Evolutionary conservation across 768 basidiomycete genomes (phyloP), one percentile per base, ranked within the genome.

Genomic region (Pleurotus ostreatus): DNA sequence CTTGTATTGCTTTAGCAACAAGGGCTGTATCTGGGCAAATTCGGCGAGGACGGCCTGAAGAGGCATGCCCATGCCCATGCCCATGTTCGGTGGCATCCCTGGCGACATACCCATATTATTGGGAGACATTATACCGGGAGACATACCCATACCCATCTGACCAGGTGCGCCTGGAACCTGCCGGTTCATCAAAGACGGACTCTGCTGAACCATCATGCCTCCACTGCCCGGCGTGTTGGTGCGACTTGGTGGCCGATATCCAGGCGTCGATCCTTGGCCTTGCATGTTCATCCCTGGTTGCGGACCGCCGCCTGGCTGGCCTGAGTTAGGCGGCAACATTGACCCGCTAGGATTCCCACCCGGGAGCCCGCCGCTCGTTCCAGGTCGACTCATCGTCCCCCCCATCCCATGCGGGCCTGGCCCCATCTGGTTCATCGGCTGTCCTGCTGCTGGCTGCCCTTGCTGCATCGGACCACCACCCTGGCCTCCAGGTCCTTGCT

Each of bases 181-280:
- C 4, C 84, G 77, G 34, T 73, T 58, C 4, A 75, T 68, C 61
- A 88, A 41, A 4, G 82, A 83, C 4, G 88, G 86, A 62, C 86
- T 88, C 1, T 66, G 80, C 2, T 82, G 79, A 55, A 77, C 70
- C 67, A 78, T 71, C 68, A 80, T 76, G 37, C 65, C 69, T 5
- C 73, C 69, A 57, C 76, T 71, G 13, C 68, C 74, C 0, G 85
- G 83, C 0, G 82, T 78, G 3, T 68, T 79, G 39, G 86, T 78
- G 40, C 86, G 77, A 64, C 87, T 88, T 4, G 82, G 81, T 5
- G 86, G 81, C 48, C 83, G 74, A 51, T 22, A 18, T 18, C 46
- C 46, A 20, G 70, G 73, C 9, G 78, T 74, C 45, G 78, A 75
- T 0, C 75, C 72, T 30, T 57, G 59, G 16, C 63, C 62, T 38